These are phyloP conservation scores for Cyclotella baltica DNA, from an alignment of 108 stramenopile genomes.

Conservation along the genomic window DNA sequence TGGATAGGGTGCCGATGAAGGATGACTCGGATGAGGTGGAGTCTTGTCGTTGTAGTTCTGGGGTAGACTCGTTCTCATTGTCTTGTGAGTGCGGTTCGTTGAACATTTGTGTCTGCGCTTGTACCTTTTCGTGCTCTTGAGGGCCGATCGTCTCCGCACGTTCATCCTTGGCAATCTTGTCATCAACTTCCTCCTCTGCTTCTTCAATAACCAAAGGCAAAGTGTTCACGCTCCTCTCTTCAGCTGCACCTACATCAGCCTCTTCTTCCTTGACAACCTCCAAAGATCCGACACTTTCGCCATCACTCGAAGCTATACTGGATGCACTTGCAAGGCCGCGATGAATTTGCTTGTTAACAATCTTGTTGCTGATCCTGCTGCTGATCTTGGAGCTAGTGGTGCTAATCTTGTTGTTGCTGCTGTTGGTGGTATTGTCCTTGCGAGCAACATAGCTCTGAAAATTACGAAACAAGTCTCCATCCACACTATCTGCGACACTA, in stretches of 20 bases:
- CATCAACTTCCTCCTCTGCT: too few relatives aligned
- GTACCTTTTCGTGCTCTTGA: too few relatives aligned
- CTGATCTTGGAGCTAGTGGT: not conserved
- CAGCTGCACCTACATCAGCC: not conserved
- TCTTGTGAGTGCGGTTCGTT: too few relatives aligned
- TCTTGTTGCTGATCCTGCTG: not conserved
- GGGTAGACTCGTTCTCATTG: too few relatives aligned
- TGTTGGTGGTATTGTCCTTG: not conserved
- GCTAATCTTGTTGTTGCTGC: not conserved
- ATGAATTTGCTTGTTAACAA: not conserved
- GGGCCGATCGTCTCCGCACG: too few relatives aligned
- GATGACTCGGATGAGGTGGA: too few relatives aligned
- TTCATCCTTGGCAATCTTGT: too few relatives aligned
- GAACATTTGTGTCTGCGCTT: too few relatives aligned
- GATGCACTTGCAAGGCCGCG: not conserved
- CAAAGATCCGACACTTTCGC: not conserved
- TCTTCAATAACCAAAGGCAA: too few relatives aligned
- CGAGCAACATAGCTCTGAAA: not conserved
- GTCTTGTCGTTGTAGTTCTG: too few relatives aligned
- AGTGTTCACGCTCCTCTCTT: not conserved
- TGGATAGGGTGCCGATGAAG: too few relatives aligned
- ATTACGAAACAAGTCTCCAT: slow-evolving; percentile 11
- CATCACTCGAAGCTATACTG: not conserved
- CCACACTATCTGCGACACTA: not conserved
- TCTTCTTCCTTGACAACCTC: not conserved